These are phyloP conservation scores for Phytopythium sindhum DNA, from an alignment of 352 stramenopile species.

Conservation along the genomic window DNA sequence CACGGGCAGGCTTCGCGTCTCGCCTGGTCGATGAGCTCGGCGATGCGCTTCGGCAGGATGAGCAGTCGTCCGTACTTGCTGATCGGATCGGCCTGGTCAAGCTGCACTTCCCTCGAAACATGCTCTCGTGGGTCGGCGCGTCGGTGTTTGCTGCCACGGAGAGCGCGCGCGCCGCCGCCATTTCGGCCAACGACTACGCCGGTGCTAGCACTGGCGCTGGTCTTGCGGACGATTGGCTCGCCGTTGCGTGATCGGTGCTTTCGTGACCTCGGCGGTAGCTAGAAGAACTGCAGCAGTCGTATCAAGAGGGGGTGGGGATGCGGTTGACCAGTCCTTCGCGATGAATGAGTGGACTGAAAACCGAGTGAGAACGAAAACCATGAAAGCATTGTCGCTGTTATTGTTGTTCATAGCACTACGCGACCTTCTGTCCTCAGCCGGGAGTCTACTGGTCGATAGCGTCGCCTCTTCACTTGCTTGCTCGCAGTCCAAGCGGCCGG, in stretches of 20 bases:
- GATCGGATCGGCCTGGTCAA: slow-evolving; percentile 35
- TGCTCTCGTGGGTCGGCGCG: slow-evolving; percentile 73
- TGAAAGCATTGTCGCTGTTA: not conserved
- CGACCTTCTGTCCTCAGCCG: slow-evolving; percentile 9
- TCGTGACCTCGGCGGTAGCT: not conserved
- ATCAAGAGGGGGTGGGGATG: not conserved
- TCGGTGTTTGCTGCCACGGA: slow-evolving; percentile 76
- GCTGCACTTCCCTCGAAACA: slow-evolving; percentile 63
- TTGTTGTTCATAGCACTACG: slow-evolving; percentile 15
- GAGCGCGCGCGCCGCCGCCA: slow-evolving; percentile 28
- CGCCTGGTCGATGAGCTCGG: slow-evolving; percentile 49
- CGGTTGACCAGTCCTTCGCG: not conserved
- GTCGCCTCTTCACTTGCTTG: slow-evolving; percentile 25
- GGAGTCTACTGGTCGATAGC: not conserved
- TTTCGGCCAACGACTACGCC: slow-evolving; percentile 54
- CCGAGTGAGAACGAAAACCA: slow-evolving; percentile 10
- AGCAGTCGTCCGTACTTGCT: slow-evolving; percentile 31
- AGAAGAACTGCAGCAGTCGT: slow-evolving; percentile 7
- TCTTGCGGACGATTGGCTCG: slow-evolving; percentile 57
- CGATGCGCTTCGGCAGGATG: slow-evolving; percentile 29
- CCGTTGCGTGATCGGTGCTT: slow-evolving; percentile 30
- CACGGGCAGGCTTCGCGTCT: slow-evolving; percentile 38
- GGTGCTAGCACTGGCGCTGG: slow-evolving; percentile 23
- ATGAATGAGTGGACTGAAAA: not conserved
- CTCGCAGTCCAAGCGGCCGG: slow-evolving; percentile 57